A percentile compares a stretch with the other conserved stretches of the same genome.
phyloP scores from a whole-genome alignment of 2,329 filamentous ascomycete species.

The Alternaria sp. region DNA sequence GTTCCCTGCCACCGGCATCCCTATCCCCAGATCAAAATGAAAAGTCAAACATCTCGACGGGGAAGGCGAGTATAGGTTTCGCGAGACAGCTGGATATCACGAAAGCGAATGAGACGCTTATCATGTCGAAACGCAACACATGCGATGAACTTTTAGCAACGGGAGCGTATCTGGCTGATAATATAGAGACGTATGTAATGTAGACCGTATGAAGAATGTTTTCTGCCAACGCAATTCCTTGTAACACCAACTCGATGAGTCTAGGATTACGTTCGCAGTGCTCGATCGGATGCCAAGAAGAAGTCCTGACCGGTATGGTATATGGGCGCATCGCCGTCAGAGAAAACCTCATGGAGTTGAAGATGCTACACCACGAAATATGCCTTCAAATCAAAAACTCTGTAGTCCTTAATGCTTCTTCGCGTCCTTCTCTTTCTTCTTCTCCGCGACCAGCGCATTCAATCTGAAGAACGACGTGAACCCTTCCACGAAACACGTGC shows the following conservation, averaged over 20 bases:
- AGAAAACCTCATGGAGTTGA: neutral
- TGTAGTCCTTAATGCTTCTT: slow-evolving; percentile 36
- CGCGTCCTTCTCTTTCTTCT: slow-evolving; percentile 38
- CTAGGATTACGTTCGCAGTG: neutral
- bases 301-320: neutral
- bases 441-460: slow-evolving; percentile 32
- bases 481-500: slow-evolving; percentile 61
- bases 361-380: neutral
- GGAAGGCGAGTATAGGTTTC: slow-evolving; percentile 78
- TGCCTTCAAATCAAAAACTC: neutral
- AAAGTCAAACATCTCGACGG: slow-evolving; percentile 45
- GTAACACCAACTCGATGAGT: neutral
- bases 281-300: neutral
- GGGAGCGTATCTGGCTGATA: neutral
- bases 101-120: slow-evolving; percentile 88
- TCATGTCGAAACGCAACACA: slow-evolving; percentile 82
- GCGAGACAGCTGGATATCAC: slow-evolving; percentile 78
- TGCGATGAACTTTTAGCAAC: slow-evolving; percentile 67
- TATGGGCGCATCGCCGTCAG: neutral
- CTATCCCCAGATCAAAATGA: slow-evolving; percentile 5
- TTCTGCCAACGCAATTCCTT: neutral
- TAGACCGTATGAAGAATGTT: neutral
- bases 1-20: slow-evolving; percentile 16
- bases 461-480: slow-evolving; percentile 54
- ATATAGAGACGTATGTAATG: neutral